Evolutionary conservation across 495 filamentous ascomycete species (phyloP), one percentile per base, ranked within the genome.

Genomic region (Darksidea phi): DNA sequence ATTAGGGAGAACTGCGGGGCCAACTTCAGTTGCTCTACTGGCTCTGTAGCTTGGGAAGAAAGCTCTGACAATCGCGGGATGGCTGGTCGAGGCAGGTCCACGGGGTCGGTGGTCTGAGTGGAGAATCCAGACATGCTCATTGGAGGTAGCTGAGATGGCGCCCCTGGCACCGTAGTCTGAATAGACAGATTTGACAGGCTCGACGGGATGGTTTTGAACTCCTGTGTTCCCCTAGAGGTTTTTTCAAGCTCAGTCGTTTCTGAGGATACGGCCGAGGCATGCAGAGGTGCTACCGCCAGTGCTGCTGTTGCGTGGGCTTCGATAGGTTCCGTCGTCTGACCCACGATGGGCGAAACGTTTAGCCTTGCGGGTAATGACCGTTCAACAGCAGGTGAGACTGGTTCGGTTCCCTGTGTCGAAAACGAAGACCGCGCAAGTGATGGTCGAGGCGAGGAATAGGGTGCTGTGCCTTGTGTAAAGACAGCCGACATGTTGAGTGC

Each of bases 61-160:
- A 86, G 72, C 6, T 75, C 61, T 18, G 84, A 83, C 36, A 86
- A 68, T 28, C 71, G 74, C 23, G 83, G 59, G 36, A 69, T 59
- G 1, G 54, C 36, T 37, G 18, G 32, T 17, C 36, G 26, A 26
- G 48, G 24, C 60, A 61, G 34, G 65, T 63, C 61, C 7, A 62
- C 36, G 48, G 65, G 28, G 70, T 66, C 28, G 26, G 54, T 18
- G 54, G 62, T 38, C 13, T 43, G 41, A 43, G 15, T 15, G 18
- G 3, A 43, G 41, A 43, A 15, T 6, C 41, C 41, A 6, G 41
- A 43, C 13, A 43, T 15, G 25, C 17, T 17, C 38, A 34, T 32
- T 41, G 18, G 34, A 21, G 12, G 17, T 20, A n/a, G 3, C 47
- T 23, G 32, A 26, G 48, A 15, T 61, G 57, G 28, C 64, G 60